Evolutionary conservation across 2,329 filamentous ascomycete genomes (phyloP).

Genomic region (Parafenestella ontariensis): DNA sequence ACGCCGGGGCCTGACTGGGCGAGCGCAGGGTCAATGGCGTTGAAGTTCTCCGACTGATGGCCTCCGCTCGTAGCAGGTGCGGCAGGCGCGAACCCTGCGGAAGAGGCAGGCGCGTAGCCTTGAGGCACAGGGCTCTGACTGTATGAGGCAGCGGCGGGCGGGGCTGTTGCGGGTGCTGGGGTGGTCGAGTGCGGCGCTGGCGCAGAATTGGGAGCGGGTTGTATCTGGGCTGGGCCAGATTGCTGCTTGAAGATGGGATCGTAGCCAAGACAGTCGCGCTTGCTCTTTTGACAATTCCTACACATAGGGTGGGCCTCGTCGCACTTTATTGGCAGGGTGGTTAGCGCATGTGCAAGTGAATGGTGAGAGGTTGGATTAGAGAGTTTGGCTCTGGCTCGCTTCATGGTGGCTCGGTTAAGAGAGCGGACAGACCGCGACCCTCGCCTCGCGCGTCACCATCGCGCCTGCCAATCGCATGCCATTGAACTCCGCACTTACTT

Average conservation of each 20-base stretch:
- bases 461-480: constrained; percentile 34
- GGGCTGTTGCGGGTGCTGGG: constrained; percentile 40
- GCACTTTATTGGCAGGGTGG: constrained; percentile 66
- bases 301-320: constrained; percentile 95
- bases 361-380: constrained; percentile 41
- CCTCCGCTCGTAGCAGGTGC: constrained; percentile 44
- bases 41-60: constrained; percentile 58
- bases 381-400: constrained; percentile 31
- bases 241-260: constrained; percentile 85
- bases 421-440: constrained; percentile 23
- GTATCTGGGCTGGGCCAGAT: constrained; percentile 72
- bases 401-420: constrained; percentile 34
- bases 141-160: constrained; percentile 44
- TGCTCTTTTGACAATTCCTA: constrained; percentile 88
- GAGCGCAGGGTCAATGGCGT: constrained; percentile 72
- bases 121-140: constrained; percentile 50
- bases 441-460: constrained; percentile 32
- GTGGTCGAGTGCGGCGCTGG: constrained; percentile 43
- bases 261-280: constrained; percentile 85
- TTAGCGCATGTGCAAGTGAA: constrained; percentile 31
- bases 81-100: constrained; percentile 48
- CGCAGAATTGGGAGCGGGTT: constrained; percentile 67
- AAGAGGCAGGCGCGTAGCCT: constrained; percentile 54
- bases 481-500: constrained; percentile 60
- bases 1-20: constrained; percentile 50